Evolutionary conservation across 2,329 filamentous ascomycete species (phyloP), one percentile per base, ranked within the genome.

Genomic region (Dryadomyces quercus-mongolicae): DNA sequence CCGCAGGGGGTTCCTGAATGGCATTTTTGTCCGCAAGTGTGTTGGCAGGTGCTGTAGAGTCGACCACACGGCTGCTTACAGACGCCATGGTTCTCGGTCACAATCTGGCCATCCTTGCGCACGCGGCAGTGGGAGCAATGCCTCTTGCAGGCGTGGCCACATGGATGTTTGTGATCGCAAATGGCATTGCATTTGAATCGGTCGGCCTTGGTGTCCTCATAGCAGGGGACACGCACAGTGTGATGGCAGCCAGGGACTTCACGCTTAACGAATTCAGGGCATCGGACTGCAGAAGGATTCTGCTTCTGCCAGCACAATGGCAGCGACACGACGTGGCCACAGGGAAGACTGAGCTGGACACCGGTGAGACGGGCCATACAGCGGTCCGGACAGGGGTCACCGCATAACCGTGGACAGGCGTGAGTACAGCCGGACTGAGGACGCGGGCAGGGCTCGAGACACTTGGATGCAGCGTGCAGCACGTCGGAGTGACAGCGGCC

Each of bases 121-220:
- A 51, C 60, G 3, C 69, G 71, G 64, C 84, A 88, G 0, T 58
- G 53, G 7, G 56, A 64, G 61, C 83, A 87, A 8, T 38, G 43
- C 2, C 66, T 68, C 5, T 60, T 68, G 63, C 83, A 87, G 1
- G 54, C 55, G 61, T 86, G 84, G 0, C 84, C 81, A 60, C 85
- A 88, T 0, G 64, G 31, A 1, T 81, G 68, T 0, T 62, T 45
- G 0, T 59, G 57, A 1, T 64, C 67, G 59, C 85, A 88, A 1
- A 58, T 51, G 1, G 64, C 66, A 0, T 49, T 54, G 61, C 85
- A 89, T 1, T 45, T 56, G 61, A 75, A 84, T 0, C 49, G 22
- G 0, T 62, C 25, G 0, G 56, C 47, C 0, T 60, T 57, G 8
- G 82, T 72, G 51, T 84, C 69, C 3, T 65, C 47, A 18, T 66